Evolutionary conservation across 73 alveolate species (phyloP), one percentile per base, ranked within the genome.

Genomic region (Paramecium sonneborni): DNA sequence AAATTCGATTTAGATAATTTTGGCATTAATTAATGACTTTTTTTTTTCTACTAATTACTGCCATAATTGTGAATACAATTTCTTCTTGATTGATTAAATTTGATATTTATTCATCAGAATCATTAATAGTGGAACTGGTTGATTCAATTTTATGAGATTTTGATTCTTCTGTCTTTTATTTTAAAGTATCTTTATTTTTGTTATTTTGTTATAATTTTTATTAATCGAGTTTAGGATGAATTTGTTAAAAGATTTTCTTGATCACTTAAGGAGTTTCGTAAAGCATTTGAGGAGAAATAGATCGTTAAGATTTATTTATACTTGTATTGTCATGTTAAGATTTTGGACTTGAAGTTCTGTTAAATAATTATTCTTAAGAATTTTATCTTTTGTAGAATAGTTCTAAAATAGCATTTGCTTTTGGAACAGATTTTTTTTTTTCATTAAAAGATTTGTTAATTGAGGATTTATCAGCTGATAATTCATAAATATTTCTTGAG

Each of bases 21-120:
- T 72, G 24, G 12, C 86, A 72, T 72, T 35, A 35, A 28, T 72
- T 72, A 8, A 72, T 72, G 3, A 72, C 86, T 72, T 72, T 72
- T 38, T 72, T 72, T 20, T 72, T 72, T 37, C 35, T 72, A 1
- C 58, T 72, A 5, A 72, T 72, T 14, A 72, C 57, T 28, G 86
- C 86, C 57, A 72, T 35, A 3, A 72, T 72, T 20, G 86, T 35
- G 35, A 72, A 72, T 5, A 72, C 86, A 34, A 32, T 35, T 38
- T 72, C 86, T 32, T 72, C 86, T 34, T 34, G 18, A 18, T 35
- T 72, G 4, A 72, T 72, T 11, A 72, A 35, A 20, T 72, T 28
- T 72, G 30, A 38, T 14, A 72, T 72, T 28, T 72, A 23, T 38
- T 72, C 86, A 72, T 72, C 86, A 32, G 84, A 62, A 62, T 62